These are phyloP conservation scores for Backusella sp. DNA, from an alignment of 192 early-diverging fungal species.

Conservation along the genomic window DNA sequence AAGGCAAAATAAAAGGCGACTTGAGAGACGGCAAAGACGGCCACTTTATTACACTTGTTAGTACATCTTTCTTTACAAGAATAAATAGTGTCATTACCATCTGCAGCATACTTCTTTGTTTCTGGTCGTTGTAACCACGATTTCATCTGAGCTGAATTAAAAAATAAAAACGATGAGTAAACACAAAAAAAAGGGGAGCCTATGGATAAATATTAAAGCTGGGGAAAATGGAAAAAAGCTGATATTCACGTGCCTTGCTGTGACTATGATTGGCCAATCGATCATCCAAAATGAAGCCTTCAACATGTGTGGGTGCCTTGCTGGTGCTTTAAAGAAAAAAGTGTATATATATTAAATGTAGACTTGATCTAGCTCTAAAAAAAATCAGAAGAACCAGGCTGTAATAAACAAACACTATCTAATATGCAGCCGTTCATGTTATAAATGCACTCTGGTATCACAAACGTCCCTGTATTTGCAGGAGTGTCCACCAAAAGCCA, in stretches of 20 bases:
- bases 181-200: background rate
- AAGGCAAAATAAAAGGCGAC: slow-evolving; percentile 86
- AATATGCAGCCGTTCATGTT: background rate
- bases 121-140: slow-evolving; percentile 34
- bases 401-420: background rate
- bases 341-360: no score
- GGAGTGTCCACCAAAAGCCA: background rate
- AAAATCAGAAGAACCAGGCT: background rate
- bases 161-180: background rate
- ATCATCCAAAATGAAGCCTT: background rate
- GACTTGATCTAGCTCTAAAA: background rate
- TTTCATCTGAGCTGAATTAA: slow-evolving; percentile 14
- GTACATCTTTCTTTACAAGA: background rate
- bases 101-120: slow-evolving; percentile 40
- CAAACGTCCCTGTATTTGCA: background rate
- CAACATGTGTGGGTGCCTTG: no score
- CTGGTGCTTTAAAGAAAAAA: background rate
- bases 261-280: background rate
- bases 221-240: background rate
- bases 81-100: slow-evolving; percentile 23
- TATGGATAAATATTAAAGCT: background rate
- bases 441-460: background rate
- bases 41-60: slow-evolving; percentile 39
- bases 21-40: slow-evolving; percentile 84
- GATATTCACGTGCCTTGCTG: background rate